Conservation (phyloP, 2,329 filamentous ascomycete genomes). For the Sclerotinia spermophila region DNA sequence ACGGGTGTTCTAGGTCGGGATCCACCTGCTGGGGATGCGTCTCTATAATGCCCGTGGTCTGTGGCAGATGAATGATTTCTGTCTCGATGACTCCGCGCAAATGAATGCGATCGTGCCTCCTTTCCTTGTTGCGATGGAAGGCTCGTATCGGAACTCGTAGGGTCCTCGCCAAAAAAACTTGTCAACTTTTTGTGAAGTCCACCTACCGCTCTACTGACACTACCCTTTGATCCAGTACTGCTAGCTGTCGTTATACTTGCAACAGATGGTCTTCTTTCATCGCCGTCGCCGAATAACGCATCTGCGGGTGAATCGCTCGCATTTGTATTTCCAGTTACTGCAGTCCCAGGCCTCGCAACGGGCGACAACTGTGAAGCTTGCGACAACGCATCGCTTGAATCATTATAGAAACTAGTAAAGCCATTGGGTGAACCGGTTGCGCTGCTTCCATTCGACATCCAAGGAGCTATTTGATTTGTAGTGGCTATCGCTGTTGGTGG, state of each 20-base stretch:
- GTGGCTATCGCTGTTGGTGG: slow-evolving; percentile 53
- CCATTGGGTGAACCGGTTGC: slow-evolving; percentile 33
- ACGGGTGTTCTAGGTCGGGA: slow-evolving; percentile 81
- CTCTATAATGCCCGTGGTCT: slow-evolving; percentile 54
- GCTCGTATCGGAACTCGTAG: slow-evolving; percentile 71
- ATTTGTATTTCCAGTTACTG: slow-evolving; percentile 44
- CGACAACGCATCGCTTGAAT: slow-evolving; percentile 73
- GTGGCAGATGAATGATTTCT: slow-evolving; percentile 77
- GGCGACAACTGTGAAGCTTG: slow-evolving; percentile 64
- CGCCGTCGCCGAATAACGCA: slow-evolving; percentile 63
- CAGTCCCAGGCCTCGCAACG: slow-evolving; percentile 56
- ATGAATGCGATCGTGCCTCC: slow-evolving; percentile 61
- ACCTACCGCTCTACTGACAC: slow-evolving; percentile 56
- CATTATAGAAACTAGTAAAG: slow-evolving; percentile 63
- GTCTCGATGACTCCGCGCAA: slow-evolving; percentile 58
- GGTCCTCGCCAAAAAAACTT: slow-evolving; percentile 90
- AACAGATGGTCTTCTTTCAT: slow-evolving; percentile 80
- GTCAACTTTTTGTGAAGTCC: slow-evolving; percentile 76
- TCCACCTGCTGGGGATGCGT: slow-evolving; percentile 61
- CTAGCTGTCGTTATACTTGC: slow-evolving; percentile 85
- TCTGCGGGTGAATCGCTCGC: slow-evolving; percentile 58
- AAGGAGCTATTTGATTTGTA: slow-evolving; percentile 49
- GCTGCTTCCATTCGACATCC: slow-evolving; percentile 45
- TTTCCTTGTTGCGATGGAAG: slow-evolving; percentile 50
- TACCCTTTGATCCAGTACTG: slow-evolving; percentile 76